phyloP scores from a whole-genome alignment of 306 rosid genomes.

The Trichosanthes truncata region DNA sequence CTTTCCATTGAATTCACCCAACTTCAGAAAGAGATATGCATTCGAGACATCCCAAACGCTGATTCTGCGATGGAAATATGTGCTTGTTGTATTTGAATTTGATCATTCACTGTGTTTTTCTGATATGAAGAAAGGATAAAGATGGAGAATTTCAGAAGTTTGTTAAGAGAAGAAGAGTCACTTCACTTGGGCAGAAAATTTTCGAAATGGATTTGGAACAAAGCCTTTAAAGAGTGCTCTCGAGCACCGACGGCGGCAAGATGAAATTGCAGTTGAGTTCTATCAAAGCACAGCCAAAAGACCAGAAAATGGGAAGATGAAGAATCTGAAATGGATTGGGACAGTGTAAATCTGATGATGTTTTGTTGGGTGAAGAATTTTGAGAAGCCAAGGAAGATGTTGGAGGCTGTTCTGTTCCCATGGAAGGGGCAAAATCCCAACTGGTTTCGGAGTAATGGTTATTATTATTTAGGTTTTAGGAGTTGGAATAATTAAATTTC shows the following conservation, averaged over 20 bases:
- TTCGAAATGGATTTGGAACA: background rate
- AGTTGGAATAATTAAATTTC: background rate
- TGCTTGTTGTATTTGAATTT: background rate
- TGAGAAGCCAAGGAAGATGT: background rate
- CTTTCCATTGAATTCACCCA: background rate
- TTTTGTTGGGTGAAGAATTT: background rate
- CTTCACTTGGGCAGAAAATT: background rate
- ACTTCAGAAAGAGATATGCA: background rate
- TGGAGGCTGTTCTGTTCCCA: background rate
- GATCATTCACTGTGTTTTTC: background rate
- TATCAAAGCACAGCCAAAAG: background rate
- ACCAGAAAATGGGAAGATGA: background rate
- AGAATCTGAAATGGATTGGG: background rate
- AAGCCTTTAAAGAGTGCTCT: background rate
- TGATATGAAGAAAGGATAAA: background rate
- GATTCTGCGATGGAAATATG: background rate
- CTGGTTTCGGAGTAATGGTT: background rate
- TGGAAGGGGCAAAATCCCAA: background rate
- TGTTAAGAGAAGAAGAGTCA: background rate
- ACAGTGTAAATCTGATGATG: background rate
- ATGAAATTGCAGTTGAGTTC: background rate
- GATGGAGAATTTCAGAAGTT: background rate
- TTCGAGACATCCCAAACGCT: background rate
- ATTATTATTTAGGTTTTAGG: background rate
- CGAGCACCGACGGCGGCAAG: background rate